Base-by-base conservation (phyloP, 306 rosid species). In the Inga leiocalycina region DNA sequence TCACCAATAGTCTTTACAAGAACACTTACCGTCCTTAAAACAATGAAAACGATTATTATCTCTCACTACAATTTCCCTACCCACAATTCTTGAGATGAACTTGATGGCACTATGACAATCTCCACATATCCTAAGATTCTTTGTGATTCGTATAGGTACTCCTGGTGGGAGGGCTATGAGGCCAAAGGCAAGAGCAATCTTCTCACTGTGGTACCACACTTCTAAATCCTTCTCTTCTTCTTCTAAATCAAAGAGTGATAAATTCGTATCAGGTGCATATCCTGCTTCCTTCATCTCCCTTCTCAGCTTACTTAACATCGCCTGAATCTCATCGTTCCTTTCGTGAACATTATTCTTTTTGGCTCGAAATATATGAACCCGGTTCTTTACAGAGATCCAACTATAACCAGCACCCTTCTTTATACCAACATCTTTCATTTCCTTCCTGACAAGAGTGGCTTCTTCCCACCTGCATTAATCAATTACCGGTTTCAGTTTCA, bases 171-270 rank as follows among this genome's bases (percentile, higher is more conserved):
- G 88, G 51, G 97, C 86, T 73, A 94, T 76, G 81, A 92, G 97
- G 68, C 94, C 97, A 75, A 90, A 92, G 8, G 92, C 93, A 46
- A 94, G 98, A 77, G 92, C 98, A 84, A 90, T 90, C 77, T 92
- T 94, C 87, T 94, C 97, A 62, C 93, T 92, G 79, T 94, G 98
- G 87, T 87, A 85, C 94, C 92, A 94, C 39, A 92, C 89, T 90
- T 94, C 97, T 32, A 88, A 90, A 80, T 83, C 85, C 79, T 92
- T 92, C 78, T 92, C 94, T 88, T 94, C 97, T 71, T 94, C 95
- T 82, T 91, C 92, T 71, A 93, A 79, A 89, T 93, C 97, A 70
- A 91, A 92, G 41, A 92, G 89, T 1, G 95, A 89, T n/a, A 88
- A 84, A 81, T 91, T 79, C 32, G 95, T 83, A 85, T 92, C 95